Evolutionary conservation across 108 stramenopile genomes (phyloP).

Genomic region (Cylindrotheca fusiformis): DNA sequence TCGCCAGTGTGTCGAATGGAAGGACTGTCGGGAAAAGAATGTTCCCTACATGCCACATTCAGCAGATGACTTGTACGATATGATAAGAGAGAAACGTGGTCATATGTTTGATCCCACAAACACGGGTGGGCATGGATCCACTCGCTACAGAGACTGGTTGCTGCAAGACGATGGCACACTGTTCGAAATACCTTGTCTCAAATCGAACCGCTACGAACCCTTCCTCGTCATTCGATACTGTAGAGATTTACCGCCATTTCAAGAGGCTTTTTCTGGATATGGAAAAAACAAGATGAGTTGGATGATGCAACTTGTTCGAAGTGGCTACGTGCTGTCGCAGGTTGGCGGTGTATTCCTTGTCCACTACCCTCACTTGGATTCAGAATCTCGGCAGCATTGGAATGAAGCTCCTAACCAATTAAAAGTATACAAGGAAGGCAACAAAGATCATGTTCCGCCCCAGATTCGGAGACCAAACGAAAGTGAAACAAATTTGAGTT

Average conservation of each 20-base stretch:
- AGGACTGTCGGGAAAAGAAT: slow-evolving; percentile 64
- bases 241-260: slow-evolving; percentile 72
- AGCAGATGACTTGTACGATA: slow-evolving; percentile 30
- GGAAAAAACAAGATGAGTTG: slow-evolving; percentile 87
- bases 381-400: slow-evolving; percentile 57
- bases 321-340: slow-evolving; percentile 62
- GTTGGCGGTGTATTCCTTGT: slow-evolving; percentile 62
- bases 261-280: slow-evolving; percentile 73
- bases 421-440: neutral
- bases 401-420: slow-evolving; percentile 55
- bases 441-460: neutral
- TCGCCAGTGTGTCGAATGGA: slow-evolving; percentile 49
- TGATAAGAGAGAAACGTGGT: slow-evolving; percentile 24
- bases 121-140: slow-evolving; percentile 80
- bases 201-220: slow-evolving; percentile 83
- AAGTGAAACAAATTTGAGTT: slow-evolving; percentile 29
- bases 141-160: slow-evolving; percentile 57
- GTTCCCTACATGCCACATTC: slow-evolving; percentile 62
- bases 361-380: slow-evolving; percentile 84
- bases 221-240: slow-evolving; percentile 76
- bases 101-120: slow-evolving; percentile 79
- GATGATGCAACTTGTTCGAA: slow-evolving; percentile 72
- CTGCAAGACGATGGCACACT: slow-evolving; percentile 34
- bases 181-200: slow-evolving; percentile 60
- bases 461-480: slow-evolving; percentile 13